These are phyloP conservation scores for Raphanus sativus DNA, from an alignment of 345 rosid genomes.

Conservation along the genomic window DNA sequence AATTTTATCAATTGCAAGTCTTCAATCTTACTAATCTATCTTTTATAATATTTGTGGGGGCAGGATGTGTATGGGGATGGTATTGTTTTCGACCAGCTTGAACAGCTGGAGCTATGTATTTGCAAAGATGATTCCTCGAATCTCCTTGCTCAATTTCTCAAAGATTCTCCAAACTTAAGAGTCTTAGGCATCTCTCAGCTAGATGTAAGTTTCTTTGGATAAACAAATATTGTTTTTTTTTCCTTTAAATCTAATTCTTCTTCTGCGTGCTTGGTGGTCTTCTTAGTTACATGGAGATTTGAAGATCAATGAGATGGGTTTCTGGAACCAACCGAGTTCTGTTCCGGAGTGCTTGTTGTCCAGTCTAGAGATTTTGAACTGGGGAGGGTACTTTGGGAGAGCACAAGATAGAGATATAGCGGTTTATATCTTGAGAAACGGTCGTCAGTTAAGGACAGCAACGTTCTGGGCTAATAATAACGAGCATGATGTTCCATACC, in stretches of 20 bases:
- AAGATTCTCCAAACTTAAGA: conserved; percentile 2
- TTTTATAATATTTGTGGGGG: background rate
- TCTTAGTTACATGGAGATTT: conserved; percentile 3
- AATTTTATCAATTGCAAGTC: background rate
- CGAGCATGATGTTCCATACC: background rate
- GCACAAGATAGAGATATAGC: conserved; percentile 2
- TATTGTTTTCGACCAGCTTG: conserved; percentile 4
- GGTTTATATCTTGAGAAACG: background rate
- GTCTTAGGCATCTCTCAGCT: background rate
- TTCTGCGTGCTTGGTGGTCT: background rate
- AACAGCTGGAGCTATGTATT: background rate
- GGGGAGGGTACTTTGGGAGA: background rate
- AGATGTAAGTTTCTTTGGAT: background rate
- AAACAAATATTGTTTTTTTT: background rate
- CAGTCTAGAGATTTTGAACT: background rate
- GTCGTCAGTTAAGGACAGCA: background rate
- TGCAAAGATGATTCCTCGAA: background rate
- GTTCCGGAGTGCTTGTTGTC: conserved; percentile 1
- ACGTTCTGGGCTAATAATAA: background rate
- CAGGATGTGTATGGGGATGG: conserved; percentile 3
- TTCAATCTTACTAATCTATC: background rate
- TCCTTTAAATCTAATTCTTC: background rate
- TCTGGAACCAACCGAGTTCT: background rate
- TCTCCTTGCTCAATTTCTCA: conserved; percentile 2
- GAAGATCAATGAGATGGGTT: background rate